A percentile compares a stretch with the other conserved stretches of the same genome.
phyloP scores from a whole-genome alignment of 345 rosid species.

The Hibiscus syriacus region DNA sequence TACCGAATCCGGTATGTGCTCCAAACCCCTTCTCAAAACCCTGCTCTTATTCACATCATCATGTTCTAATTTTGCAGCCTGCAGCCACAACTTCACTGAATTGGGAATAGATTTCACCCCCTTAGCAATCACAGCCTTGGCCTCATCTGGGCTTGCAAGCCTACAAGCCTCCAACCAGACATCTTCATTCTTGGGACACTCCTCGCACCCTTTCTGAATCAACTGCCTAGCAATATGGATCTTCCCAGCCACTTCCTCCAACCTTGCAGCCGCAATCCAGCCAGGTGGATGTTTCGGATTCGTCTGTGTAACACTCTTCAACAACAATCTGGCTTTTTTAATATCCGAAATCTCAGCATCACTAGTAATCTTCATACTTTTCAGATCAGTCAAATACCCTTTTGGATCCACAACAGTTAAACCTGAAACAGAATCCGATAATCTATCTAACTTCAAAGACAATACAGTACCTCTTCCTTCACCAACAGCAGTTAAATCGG shows the following conservation, averaged over 20 bases:
- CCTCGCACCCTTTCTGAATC: slow-evolving; percentile 85
- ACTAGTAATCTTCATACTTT: slow-evolving; percentile 92
- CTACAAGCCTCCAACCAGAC: slow-evolving; percentile 95
- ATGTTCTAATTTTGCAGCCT: slow-evolving; percentile 80
- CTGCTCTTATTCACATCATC: slow-evolving; percentile 67
- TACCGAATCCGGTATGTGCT: slow-evolving; percentile 77
- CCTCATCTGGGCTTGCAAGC: slow-evolving; percentile 75
- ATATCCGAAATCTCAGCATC: slow-evolving; percentile 93
- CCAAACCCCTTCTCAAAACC: slow-evolving; percentile 81
- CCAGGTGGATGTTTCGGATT: slow-evolving; percentile 91
- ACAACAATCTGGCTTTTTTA: slow-evolving; percentile 78
- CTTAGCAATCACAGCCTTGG: slow-evolving; percentile 81
- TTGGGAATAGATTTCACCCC: slow-evolving; percentile 80
- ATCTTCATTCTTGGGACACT: slow-evolving; percentile 86
- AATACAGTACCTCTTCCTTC: slow-evolving; percentile 94
- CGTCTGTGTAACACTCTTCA: slow-evolving; percentile 83
- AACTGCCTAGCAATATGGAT: slow-evolving; percentile 66
- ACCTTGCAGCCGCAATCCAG: slow-evolving; percentile 94
- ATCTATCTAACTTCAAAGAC: slow-evolving; percentile 81
- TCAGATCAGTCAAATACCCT: slow-evolving; percentile 83
- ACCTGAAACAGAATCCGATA: slow-evolving; percentile 81
- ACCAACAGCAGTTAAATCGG: slow-evolving; percentile 89
- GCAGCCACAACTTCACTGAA: slow-evolving; percentile 85
- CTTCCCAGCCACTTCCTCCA: slow-evolving; percentile 97
- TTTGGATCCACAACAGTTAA: slow-evolving; percentile 91